These are phyloP conservation scores for Diaporthe citriasiana DNA, from an alignment of 2,329 filamentous ascomycete genomes.

Conservation along the genomic window DNA sequence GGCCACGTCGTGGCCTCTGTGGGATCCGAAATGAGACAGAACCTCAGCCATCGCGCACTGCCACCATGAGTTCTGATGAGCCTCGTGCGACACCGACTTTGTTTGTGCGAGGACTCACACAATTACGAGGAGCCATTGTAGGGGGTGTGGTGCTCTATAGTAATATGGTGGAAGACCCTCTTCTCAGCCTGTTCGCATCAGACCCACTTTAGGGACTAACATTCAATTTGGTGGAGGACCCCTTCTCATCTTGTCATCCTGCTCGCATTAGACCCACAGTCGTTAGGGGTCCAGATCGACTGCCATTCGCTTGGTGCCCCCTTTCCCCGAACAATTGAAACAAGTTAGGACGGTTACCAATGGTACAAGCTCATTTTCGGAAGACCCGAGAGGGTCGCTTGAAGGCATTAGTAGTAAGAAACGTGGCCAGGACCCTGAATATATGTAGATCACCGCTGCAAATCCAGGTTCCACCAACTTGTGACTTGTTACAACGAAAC, in stretches of 20 bases:
- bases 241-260: background rate
- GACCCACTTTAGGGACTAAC: constrained; percentile 1
- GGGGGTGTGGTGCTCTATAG: background rate
- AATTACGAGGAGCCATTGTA: constrained; percentile 25
- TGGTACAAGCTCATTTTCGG: constrained; percentile 30
- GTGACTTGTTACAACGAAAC: constrained; percentile 29
- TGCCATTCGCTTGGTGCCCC: constrained; percentile 23
- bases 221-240: background rate
- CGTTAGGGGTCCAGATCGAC: constrained; percentile 3
- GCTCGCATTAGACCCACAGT: constrained; percentile 8
- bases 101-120: constrained; percentile 20
- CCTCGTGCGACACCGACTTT: constrained; percentile 15
- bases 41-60: constrained; percentile 19
- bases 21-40: constrained; percentile 34
- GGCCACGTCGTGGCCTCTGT: background rate
- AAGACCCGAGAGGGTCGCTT: constrained; percentile 22
- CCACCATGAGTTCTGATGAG: constrained; percentile 8
- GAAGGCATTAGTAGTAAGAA: constrained; percentile 18
- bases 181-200: background rate
- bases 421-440: constrained; percentile 19
- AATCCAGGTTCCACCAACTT: constrained; percentile 24
- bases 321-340: constrained; percentile 20
- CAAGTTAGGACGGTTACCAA: constrained; percentile 21
- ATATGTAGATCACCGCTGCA: constrained; percentile 18
- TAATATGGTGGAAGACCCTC: background rate